Evolutionary conservation across 306 rosid genomes (phyloP), one percentile per base, ranked within the genome.

Genomic region (Malus sylvestris): DNA sequence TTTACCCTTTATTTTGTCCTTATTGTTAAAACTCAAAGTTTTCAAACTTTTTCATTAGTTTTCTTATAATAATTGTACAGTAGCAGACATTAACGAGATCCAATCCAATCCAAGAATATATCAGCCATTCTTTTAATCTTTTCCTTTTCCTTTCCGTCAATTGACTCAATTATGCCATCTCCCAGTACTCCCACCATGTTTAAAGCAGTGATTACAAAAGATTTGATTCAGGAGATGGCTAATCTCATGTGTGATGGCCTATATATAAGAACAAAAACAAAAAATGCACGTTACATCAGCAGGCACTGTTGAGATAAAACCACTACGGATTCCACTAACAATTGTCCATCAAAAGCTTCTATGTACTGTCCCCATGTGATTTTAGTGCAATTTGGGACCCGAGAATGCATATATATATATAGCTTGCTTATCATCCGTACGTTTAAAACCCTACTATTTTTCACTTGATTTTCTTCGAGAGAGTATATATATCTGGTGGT

Each of bases 311-410:
- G 45, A n/a, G 75, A 78, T 71, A 75, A 78, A 79, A 46, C 66
- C 75, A 78, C 77, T 38, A 30, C 8, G 81, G 71, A 77, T 45
- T 22, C 77, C 89, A 80, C 79, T 63, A 53, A 2, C 29, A 55
- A 9, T 42, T 55, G 83, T 74, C 76, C 72, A 14, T 23, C 64
- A 32, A 55, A 49, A 74, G 63, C 77, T 35, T 19, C 57, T 60
- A 11, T 20, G 62, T 63, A 22, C 42, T 72, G 70, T 65, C 49
- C 49, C 83, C 81, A 71, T 75, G 83, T 73, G 81, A 52, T 49
- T 76, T 72, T 15, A 9, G 76, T 67, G 80, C 49, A 55, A 11
- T 30, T 33, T n/a, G 30, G 70, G 78, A 44, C 35, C 75, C 77
- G 55, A 51, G 18, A 73, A 16, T 44, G 57, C 20, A n/a, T 44